phyloP scores from a whole-genome alignment of 306 rosid species.

The Mucuna pruriens region DNA sequence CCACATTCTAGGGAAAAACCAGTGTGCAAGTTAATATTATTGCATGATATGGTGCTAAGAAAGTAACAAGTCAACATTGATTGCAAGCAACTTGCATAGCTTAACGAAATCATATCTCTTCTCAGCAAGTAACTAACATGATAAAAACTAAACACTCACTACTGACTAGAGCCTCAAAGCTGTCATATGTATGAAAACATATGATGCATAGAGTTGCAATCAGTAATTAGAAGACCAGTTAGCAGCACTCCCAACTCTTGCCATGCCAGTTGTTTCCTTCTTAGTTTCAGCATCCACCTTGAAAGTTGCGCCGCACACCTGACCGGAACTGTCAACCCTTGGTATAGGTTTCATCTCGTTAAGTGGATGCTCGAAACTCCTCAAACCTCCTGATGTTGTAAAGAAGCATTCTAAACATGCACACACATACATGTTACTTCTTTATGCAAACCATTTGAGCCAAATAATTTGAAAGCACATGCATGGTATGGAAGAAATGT shows the following conservation, averaged over 20 bases:
- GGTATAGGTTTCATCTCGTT: constrained; percentile 92
- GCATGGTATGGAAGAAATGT: background rate
- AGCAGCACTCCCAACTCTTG: constrained; percentile 96
- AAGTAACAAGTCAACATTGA: constrained; percentile 41
- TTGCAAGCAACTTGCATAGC: constrained; percentile 36
- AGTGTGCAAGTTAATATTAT: constrained; percentile 44
- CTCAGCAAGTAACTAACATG: constrained; percentile 19
- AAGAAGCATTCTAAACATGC: constrained; percentile 79
- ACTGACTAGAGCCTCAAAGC: constrained; percentile 30
- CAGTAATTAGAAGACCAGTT: constrained; percentile 82
- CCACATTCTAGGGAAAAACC: constrained; percentile 18
- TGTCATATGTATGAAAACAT: constrained; percentile 37
- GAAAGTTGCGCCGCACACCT: constrained; percentile 85
- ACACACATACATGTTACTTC: constrained; percentile 29
- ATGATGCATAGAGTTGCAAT: constrained; percentile 36
- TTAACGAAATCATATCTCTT: constrained; percentile 32
- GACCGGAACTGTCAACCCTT: constrained; percentile 91
- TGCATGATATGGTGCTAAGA: constrained; percentile 46
- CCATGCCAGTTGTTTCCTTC: constrained; percentile 82
- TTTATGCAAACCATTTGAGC: background rate
- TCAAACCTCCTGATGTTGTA: constrained; percentile 83
- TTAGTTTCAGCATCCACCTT: constrained; percentile 73
- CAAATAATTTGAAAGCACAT: background rate
- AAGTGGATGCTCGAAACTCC: constrained; percentile 89
- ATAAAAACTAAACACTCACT: constrained; percentile 26